phyloP scores from a whole-genome alignment of 2,329 filamentous ascomycete species.

The Bisporella sp. region DNA sequence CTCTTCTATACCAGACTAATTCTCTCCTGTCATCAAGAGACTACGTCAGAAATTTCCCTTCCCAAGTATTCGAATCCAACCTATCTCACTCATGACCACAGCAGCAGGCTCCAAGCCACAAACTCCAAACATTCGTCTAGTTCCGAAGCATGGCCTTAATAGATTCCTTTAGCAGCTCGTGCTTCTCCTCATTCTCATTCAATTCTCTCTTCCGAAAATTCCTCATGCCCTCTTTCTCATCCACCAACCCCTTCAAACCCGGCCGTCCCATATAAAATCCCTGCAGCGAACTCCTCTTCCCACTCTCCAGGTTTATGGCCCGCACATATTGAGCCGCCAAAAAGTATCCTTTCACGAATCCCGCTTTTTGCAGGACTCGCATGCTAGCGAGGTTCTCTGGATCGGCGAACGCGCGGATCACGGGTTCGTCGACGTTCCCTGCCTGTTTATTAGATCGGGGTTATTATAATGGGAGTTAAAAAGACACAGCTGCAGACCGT shows the following conservation, averaged over 20 bases:
- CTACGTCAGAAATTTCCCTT: too few species aligned
- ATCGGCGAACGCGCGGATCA: conserved; percentile 8
- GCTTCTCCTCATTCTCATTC: neutral
- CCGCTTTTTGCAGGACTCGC: conserved; percentile 14
- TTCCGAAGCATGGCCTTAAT: too few species aligned
- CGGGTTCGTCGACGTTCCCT: conserved; percentile 5
- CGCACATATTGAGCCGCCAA: conserved; percentile 4
- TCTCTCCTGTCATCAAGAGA: too few species aligned
- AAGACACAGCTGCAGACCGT: too few species aligned
- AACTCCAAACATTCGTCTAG: too few species aligned
- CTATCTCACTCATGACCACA: too few species aligned
- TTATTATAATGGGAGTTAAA: too few species aligned
- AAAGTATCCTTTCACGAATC: conserved; percentile 13
- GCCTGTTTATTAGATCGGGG: neutral
- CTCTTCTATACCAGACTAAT: too few species aligned
- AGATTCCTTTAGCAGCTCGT: neutral
- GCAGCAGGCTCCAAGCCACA: too few species aligned
- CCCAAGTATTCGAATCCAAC: too few species aligned
- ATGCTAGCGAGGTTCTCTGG: conserved; percentile 16
- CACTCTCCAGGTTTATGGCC: too few species aligned
- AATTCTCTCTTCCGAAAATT: neutral
- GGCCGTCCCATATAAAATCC: neutral
- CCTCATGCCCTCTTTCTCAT: neutral
- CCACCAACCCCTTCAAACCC: neutral
- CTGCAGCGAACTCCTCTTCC: neutral